phyloP scores from a whole-genome alignment of 345 rosid species.

The Combretum micranthum region DNA sequence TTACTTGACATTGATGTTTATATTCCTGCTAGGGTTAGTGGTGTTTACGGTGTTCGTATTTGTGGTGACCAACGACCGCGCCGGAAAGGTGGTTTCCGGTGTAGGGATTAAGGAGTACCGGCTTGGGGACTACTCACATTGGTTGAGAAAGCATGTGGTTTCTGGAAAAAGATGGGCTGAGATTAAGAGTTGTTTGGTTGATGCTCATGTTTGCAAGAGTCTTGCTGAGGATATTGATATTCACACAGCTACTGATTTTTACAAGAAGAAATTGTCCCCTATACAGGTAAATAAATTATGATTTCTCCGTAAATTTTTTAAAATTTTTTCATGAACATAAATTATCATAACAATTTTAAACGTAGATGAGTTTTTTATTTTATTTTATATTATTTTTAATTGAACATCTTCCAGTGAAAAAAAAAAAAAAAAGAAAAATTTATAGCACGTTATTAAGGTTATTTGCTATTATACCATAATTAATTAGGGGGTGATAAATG shows the following conservation, averaged over 20 bases:
- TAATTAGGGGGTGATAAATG: no score
- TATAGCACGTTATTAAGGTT: no score
- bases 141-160: constrained; percentile 23
- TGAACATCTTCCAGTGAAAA: no score
- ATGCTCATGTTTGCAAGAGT: constrained; percentile 15
- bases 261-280: constrained; percentile 10
- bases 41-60: constrained; percentile 15
- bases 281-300: constrained; percentile 15
- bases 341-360: neutral
- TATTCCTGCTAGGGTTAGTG: constrained; percentile 14
- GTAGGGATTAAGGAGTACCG: constrained; percentile 13
- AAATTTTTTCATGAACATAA: no score
- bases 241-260: constrained; percentile 4
- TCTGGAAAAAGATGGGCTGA: constrained; percentile 23
- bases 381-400: no score
- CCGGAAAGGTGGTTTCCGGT: constrained; percentile 18
- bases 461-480: no score
- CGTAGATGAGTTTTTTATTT: no score
- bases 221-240: neutral
- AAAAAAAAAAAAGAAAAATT: no score
- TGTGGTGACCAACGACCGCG: constrained; percentile 25
- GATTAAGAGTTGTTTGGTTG: constrained; percentile 25
- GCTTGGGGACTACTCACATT: constrained; percentile 21
- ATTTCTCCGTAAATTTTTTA: neutral
- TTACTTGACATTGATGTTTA: constrained; percentile 17